Evolutionary conservation across 352 stramenopile genomes (phyloP), one percentile per base, ranked within the genome.

Genomic region (Peronospora farinosa): DNA sequence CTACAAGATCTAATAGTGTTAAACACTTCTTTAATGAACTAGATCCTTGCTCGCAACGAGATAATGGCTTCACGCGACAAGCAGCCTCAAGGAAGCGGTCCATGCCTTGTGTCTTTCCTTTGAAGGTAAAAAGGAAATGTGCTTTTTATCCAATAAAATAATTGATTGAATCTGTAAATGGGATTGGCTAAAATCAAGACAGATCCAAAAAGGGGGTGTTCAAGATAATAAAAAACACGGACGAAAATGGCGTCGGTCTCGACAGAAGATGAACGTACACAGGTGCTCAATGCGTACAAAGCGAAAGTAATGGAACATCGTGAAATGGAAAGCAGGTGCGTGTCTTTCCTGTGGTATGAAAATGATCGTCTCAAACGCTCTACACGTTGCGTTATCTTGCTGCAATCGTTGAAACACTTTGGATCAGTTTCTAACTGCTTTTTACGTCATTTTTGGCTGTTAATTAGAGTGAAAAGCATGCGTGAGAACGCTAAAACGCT

Each of bases 261-360:
- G 32, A 65, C 80, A 25, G 84, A 95, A 60, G 86, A 92, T 54
- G 84, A 96, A 63, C 88, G 92, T 57, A 80, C 88, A 48, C 86
- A 97, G 77, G 87, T 97, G 54, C 74, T 98, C 33, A 88, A 95
- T 52, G 84, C 92, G 48, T 98, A 98, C 81, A 90, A 96, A 49
- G 78, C 77, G 37, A 98, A 98, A 74, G 95, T 98, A 64, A 91
- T 88, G 60, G 92, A 98, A 72, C 94, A 98, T 72, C 85, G 90
- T 47, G 93, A 98, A 72, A 95, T 97, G 54, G 95, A 98, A 66
- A 95, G 86, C 60, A 88, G 78, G 82, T 92, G 47, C 43, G 75
- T 69, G n/a, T 8, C 28, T 59, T 13, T 57, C 8, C 41, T 52
- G n/a, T n/a, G 6, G 11, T 16, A 7, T 37, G 3, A 5, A 31